These are phyloP conservation scores for Cocos nucifera DNA, from an alignment of 176 grass and related monocot genomes.

Conservation along the genomic window DNA sequence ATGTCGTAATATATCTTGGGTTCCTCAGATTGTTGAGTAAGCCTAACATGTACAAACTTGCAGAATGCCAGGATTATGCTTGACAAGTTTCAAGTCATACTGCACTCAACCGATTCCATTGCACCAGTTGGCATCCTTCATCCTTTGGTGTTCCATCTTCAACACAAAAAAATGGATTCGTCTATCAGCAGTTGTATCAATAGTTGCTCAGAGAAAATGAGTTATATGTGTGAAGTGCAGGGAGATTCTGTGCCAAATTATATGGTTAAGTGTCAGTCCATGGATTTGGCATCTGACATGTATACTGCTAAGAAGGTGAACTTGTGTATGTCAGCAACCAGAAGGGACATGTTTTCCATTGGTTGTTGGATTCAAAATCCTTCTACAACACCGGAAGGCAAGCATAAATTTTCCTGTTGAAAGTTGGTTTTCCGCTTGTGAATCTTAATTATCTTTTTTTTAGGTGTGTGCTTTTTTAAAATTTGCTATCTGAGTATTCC, in stretches of 20 bases:
- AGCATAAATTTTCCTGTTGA: background rate
- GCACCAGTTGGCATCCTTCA: conserved; percentile 93
- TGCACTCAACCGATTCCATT: conserved; percentile 70
- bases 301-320: conserved; percentile 26
- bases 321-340: conserved; percentile 47
- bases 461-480: too few species aligned
- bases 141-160: conserved; percentile 66
- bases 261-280: conserved; percentile 19
- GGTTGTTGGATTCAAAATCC: conserved; percentile 60
- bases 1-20: too few species aligned
- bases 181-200: conserved; percentile 15
- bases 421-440: too few species aligned
- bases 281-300: conserved; percentile 16
- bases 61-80: conserved; percentile 90
- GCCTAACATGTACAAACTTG: conserved; percentile 24
- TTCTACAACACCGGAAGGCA: conserved; percentile 44
- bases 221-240: conserved; percentile 56
- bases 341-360: conserved; percentile 56
- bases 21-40: background rate
- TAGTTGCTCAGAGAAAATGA: conserved; percentile 13
- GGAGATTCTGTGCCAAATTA: conserved; percentile 20
- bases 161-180: conserved; percentile 40
- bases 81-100: conserved; percentile 70
- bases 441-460: too few species aligned
- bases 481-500: too few species aligned